Conservation (phyloP, 352 stramenopile genomes). For the Globisporangium rhizosaccharum region DNA sequence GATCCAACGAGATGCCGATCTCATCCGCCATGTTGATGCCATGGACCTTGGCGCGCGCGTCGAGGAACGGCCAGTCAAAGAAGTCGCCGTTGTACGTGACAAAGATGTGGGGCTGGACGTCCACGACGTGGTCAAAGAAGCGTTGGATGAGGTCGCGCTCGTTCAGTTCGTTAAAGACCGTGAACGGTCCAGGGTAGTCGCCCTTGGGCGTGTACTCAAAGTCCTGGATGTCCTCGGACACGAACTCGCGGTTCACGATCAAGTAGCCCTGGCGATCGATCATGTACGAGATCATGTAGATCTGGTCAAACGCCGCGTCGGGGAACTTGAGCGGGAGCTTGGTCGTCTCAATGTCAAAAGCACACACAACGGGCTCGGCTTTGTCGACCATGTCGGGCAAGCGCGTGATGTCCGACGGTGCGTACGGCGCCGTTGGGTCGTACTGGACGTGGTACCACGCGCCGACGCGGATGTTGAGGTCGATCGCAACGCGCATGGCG, state of each 20-base stretch:
- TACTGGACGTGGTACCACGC: constrained; percentile 96
- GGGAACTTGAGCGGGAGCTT: constrained; percentile 99
- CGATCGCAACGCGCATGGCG: constrained; percentile 93
- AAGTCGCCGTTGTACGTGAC: constrained; percentile 99
- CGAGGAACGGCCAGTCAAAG: constrained; percentile 99
- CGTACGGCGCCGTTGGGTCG: constrained; percentile 54
- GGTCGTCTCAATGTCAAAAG: constrained; percentile 99
- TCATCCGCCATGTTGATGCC: constrained; percentile 89
- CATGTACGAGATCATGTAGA: constrained; percentile 99
- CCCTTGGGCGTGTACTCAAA: constrained; percentile 99
- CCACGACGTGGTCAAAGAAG: constrained; percentile 90
- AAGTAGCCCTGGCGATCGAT: constrained; percentile 94
- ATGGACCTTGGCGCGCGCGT: constrained; percentile 88
- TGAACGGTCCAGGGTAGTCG: constrained; percentile 89
- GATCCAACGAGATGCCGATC: constrained; percentile 74
- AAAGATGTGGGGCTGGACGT: constrained; percentile 96
- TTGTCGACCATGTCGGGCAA: constrained; percentile 90
- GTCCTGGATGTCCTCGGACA: constrained; percentile 95
- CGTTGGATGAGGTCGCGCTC: constrained; percentile 77
- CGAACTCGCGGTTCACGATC: constrained; percentile 96
- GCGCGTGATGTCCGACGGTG: constrained; percentile 38
- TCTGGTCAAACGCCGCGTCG: constrained; percentile 92
- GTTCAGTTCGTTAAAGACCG: constrained; percentile 95
- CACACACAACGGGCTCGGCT: constrained; percentile 92
- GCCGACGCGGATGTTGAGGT: constrained; percentile 94